Evolutionary conservation across 768 basidiomycete species (phyloP).

Genomic region (Kwoniella mangroviensis): DNA sequence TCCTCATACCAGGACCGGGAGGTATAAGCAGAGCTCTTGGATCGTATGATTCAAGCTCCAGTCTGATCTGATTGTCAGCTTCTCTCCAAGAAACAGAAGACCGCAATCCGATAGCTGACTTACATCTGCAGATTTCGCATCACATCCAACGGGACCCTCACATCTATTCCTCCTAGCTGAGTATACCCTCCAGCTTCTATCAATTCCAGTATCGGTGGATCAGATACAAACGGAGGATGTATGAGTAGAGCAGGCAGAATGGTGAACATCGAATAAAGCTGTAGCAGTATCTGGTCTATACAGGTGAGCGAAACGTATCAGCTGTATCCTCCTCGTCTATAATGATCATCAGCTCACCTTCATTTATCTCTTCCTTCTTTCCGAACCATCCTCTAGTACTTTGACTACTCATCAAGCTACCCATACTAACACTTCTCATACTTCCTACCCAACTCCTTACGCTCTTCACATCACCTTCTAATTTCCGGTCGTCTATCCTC

Average conservation of each 20-base stretch:
- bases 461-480: slow-evolving; percentile 55
- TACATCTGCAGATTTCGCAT: slow-evolving; percentile 52
- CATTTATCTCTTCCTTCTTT: slow-evolving; percentile 49
- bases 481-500: slow-evolving; percentile 26
- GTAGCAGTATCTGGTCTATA: slow-evolving; percentile 47
- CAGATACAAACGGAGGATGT: slow-evolving; percentile 50
- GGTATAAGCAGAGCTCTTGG: slow-evolving; percentile 52
- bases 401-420: slow-evolving; percentile 27
- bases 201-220: slow-evolving; percentile 52
- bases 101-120: slow-evolving; percentile 13
- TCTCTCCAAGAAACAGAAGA: not conserved
- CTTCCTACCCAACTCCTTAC: slow-evolving; percentile 57
- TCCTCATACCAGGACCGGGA: slow-evolving; percentile 41
- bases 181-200: slow-evolving; percentile 55
- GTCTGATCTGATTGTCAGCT: slow-evolving; percentile 25
- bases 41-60: slow-evolving; percentile 56
- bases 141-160: slow-evolving; percentile 53
- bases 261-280: slow-evolving; percentile 54
- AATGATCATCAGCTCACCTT: slow-evolving; percentile 35
- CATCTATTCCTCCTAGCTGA: slow-evolving; percentile 52
- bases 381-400: slow-evolving; percentile 45
- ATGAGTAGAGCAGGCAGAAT: slow-evolving; percentile 53
- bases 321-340: not conserved
- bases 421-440: slow-evolving; percentile 53
- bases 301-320: slow-evolving; percentile 4